A percentile compares a stretch with the other conserved stretches of the same genome.
These are phyloP conservation scores for Fraxinus angustifolia DNA, from an alignment of 305 asterid genomes.

Conservation along the genomic window DNA sequence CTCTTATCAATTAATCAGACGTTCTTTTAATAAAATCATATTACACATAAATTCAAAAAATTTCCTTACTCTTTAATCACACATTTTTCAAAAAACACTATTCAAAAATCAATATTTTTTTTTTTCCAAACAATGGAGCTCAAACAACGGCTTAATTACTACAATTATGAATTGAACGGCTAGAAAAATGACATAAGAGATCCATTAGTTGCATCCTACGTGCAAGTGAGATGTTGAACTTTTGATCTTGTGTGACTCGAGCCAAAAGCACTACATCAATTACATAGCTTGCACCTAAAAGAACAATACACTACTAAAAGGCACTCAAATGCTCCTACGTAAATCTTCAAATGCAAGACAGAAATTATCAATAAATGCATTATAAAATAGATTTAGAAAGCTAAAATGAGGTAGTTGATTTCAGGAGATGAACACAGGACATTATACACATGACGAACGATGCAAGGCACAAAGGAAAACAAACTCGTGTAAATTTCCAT, in stretches of 20 bases:
- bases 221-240: neutral
- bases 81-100: too few species aligned
- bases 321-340: neutral
- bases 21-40: too few species aligned
- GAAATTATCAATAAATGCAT: neutral
- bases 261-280: neutral
- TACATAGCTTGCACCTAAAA: neutral
- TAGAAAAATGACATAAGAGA: neutral
- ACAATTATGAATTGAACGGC: neutral
- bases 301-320: neutral
- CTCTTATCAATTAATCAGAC: too few species aligned
- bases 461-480: neutral
- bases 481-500: neutral
- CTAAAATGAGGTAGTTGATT: neutral
- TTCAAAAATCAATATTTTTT: too few species aligned
- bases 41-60: too few species aligned
- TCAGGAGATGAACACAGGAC: neutral
- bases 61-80: too few species aligned
- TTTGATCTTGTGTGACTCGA: neutral
- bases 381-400: neutral
- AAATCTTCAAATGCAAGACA: neutral
- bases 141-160: too few species aligned
- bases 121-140: too few species aligned
- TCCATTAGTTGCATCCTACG: neutral
- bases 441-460: neutral